Conservation (phyloP, 805 yeast genomes). For the Teunomyces kruisii region DNA sequence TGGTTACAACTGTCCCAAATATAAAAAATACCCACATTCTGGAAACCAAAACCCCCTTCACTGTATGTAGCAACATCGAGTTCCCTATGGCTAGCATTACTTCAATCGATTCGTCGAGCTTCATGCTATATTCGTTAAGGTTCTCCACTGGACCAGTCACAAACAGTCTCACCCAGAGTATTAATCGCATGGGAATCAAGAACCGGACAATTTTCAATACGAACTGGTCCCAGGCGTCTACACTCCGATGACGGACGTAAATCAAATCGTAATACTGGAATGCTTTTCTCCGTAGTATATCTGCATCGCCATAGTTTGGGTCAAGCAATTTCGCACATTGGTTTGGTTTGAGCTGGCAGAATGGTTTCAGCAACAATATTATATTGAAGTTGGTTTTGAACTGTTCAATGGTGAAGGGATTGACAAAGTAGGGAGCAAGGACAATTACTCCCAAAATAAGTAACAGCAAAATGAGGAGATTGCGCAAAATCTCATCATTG, state of each 20-base stretch:
- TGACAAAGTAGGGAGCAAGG: conserved; percentile 11
- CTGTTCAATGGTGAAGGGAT: conserved; percentile 14
- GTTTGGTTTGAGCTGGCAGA: conserved; percentile 14
- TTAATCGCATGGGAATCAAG: conserved; percentile 1
- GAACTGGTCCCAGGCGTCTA: conserved; percentile 4
- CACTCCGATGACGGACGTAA: conserved; percentile 14
- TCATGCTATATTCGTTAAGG: conserved; percentile 7
- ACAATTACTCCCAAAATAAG: conserved; percentile 11
- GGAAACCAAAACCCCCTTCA: conserved; percentile 16
- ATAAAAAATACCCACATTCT: conserved; percentile 18
- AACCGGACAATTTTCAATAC: neutral
- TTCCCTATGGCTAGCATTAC: conserved; percentile 16
- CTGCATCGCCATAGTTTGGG: conserved; percentile 1
- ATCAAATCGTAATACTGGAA: conserved; percentile 17
- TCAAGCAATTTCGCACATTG: conserved; percentile 4
- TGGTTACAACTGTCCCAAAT: conserved; percentile 12
- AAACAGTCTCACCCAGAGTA: conserved; percentile 9
- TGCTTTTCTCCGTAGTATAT: neutral
- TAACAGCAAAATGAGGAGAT: conserved; percentile 5
- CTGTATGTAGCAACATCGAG: conserved; percentile 15
- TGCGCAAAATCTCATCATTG: conserved; percentile 1
- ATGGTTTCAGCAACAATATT: conserved; percentile 12
- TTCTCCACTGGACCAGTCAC: conserved; percentile 3
- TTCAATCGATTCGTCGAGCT: conserved; percentile 13
- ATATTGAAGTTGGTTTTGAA: conserved; percentile 14